A percentile compares a stretch with the other conserved stretches of the same genome.
phyloP scores from a whole-genome alignment of 2,329 filamentous ascomycete species.

The Aspergillus jensenii region DNA sequence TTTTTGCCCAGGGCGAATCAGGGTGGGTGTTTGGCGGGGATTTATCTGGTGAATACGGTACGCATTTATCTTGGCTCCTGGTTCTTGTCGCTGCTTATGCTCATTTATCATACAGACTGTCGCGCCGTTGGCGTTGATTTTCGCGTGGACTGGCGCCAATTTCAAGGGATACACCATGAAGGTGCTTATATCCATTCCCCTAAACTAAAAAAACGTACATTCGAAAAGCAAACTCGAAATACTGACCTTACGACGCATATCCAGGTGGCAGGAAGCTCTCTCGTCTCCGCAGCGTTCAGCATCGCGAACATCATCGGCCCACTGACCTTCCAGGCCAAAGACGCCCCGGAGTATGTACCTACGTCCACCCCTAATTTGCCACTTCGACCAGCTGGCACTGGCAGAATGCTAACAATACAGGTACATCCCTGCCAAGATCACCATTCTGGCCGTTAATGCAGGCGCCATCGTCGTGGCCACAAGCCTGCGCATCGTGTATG shows the following conservation, averaged over 20 bases:
- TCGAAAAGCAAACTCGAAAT: no score
- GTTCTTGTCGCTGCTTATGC: no score
- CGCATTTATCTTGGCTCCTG: not conserved
- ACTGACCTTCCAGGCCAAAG: conserved; percentile 45
- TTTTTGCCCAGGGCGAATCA: conserved; percentile 39
- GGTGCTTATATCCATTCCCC: conserved; percentile 15
- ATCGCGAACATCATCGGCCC: conserved; percentile 37
- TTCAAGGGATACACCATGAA: conserved; percentile 49
- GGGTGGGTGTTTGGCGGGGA: conserved; percentile 41
- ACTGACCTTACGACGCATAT: no score
- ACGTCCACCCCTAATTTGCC: no score
- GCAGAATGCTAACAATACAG: not conserved
- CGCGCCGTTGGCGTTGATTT: conserved; percentile 42
- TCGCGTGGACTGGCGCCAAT: conserved; percentile 48
- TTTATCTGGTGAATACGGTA: conserved; percentile 39
- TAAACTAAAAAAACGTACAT: conserved; percentile 37
- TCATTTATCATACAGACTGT: conserved; percentile 27
- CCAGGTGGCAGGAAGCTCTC: no score
- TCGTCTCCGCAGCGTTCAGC: conserved; percentile 44
- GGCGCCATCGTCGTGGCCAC: conserved; percentile 28
- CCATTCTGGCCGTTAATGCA: conserved; percentile 36
- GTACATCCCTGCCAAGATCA: conserved; percentile 39
- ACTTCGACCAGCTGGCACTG: no score
- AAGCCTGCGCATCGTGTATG: conserved; percentile 25
- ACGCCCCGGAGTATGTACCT: conserved; percentile 39